phyloP scores from a whole-genome alignment of 2,329 filamentous ascomycete species.

The Pseudogymnoascus sp. region DNA sequence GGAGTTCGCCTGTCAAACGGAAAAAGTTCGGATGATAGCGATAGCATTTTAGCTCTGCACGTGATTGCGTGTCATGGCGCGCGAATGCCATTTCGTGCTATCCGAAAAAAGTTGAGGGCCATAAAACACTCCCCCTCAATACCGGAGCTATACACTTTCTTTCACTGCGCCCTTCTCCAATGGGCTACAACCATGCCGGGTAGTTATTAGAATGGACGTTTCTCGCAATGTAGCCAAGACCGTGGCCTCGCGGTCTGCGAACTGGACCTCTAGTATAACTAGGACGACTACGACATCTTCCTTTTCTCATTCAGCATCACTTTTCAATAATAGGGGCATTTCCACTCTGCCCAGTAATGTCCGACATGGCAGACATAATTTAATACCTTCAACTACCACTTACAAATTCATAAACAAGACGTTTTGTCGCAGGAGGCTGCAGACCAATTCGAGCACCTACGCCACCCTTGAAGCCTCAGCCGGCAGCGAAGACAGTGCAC shows the following conservation, averaged over 20 bases:
- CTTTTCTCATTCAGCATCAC: neutral
- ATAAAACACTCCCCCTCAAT: neutral
- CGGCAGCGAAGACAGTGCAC: neutral
- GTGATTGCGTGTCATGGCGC: constrained; percentile 2
- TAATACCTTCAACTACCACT: neutral
- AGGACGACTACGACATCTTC: neutral
- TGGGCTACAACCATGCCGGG: neutral
- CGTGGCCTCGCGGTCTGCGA: constrained; percentile 4
- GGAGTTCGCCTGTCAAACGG: neutral
- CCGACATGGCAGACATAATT: neutral
- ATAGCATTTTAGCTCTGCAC: neutral
- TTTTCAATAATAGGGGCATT: constrained; percentile 5
- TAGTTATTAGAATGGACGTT: constrained; percentile 10
- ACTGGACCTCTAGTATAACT: constrained; percentile 4
- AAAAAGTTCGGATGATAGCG: neutral
- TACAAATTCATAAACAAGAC: neutral
- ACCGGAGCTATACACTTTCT: neutral
- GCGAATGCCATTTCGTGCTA: neutral
- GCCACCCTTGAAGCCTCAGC: neutral
- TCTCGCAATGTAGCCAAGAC: constrained; percentile 8
- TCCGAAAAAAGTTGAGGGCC: constrained; percentile 5
- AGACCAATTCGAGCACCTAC: neutral
- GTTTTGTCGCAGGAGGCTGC: neutral
- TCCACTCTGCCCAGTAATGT: neutral
- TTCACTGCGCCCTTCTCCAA: constrained; percentile 3